Base-by-base conservation (phyloP, 257 asterid genomes). In the Nicotiana attenuata region DNA sequence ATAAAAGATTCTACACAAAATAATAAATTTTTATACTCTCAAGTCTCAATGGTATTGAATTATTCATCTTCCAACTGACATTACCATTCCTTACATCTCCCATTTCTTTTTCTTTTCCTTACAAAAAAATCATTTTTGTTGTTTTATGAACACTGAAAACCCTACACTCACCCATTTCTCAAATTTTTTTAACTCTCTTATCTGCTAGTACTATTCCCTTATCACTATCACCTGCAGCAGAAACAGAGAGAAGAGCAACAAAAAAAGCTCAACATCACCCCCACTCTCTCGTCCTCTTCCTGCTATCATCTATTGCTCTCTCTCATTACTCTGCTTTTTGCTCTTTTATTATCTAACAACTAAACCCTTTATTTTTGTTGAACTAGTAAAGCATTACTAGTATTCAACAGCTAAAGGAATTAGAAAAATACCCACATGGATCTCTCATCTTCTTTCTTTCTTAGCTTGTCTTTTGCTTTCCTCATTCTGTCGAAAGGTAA, bases 401-500 rank as follows among this genome's bases (percentile, higher is more conserved):
- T 60, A 31, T 60, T 59, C 82, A 57, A 7, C 59, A 31, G 2
- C 81, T 78, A 2, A n/a, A 31, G 67, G 15, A 45, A 24, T 15
- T 20, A 77, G 56, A 17, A 35, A 65, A 41, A 10, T 6, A 64
- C 67, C 38, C 85, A 63, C 57, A 92, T 93, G 98, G 94, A 88
- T 83, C 85, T 87, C 47, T 85, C 75, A 69, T 50, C 80, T 8
- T 80, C n/a, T n/a, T n/a, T n/a, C n/a, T n/a, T 87, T 65, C 82
- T 87, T 38, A 81, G 71, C 82, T 31, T 87, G 78, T 88, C 84
- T 65, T 64, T 89, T 85, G 77, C 90, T 28, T 68, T 92, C 76
- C 76, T 88, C 82, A 31, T 92, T 35, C 71, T 93, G 24, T 65
- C 86, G 38, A 85, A 16, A 85, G 98, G 98, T 94, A 86, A 4